These are phyloP conservation scores for Globisporangium cederbergense DNA, from an alignment of 352 stramenopile species.

Conservation along the genomic window DNA sequence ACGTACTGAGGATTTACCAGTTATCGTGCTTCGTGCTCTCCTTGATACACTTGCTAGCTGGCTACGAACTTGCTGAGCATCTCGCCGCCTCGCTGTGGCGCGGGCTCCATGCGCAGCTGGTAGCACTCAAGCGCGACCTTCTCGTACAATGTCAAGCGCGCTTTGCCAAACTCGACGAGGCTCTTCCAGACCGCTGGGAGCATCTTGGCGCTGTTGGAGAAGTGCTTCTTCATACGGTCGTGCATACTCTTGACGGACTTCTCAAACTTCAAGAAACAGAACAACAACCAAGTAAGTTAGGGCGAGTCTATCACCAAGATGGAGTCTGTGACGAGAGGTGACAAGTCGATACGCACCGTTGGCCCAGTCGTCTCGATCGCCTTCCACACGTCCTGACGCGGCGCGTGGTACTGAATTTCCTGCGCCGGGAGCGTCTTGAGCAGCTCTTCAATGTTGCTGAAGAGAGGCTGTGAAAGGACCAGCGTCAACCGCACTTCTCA, in stretches of 20 bases:
- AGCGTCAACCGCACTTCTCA: background rate
- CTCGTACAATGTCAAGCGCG: constrained; percentile 42
- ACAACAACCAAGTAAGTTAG: background rate
- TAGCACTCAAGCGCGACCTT: constrained; percentile 56
- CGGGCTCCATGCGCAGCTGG: constrained; percentile 53
- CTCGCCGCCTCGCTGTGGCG: constrained; percentile 32
- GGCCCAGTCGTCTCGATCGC: constrained; percentile 37
- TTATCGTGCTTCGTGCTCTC: background rate
- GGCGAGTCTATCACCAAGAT: constrained; percentile 6
- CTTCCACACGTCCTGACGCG: constrained; percentile 55
- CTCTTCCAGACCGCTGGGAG: constrained; percentile 53
- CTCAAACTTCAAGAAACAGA: constrained; percentile 38
- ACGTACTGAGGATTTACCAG: background rate
- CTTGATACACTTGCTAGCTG: background rate
- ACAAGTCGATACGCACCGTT: constrained; percentile 26
- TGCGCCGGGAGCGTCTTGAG: constrained; percentile 48
- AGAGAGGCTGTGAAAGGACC: constrained; percentile 31
- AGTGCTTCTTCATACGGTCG: constrained; percentile 75
- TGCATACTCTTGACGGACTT: constrained; percentile 67
- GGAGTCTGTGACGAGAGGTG: background rate
- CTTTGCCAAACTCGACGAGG: constrained; percentile 39
- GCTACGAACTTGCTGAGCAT: constrained; percentile 44
- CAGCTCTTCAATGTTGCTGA: constrained; percentile 48
- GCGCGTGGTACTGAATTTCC: constrained; percentile 67
- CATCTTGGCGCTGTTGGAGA: constrained; percentile 43